Conservation (phyloP, 2,329 filamentous ascomycete species). For the Phaeophleospora eucalypticola region DNA sequence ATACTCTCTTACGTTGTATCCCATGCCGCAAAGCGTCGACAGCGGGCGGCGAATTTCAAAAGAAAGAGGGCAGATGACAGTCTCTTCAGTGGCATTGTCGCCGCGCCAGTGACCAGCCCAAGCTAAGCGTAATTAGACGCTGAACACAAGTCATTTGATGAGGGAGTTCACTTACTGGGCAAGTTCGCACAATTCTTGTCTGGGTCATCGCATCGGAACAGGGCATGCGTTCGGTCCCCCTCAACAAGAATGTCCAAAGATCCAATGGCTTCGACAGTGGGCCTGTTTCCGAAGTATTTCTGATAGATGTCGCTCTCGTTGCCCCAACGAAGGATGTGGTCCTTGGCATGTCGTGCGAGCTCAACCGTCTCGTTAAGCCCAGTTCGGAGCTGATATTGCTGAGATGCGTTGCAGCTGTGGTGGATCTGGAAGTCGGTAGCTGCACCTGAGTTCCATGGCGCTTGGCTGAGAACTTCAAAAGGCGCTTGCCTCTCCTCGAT, state of each 20-base stretch:
- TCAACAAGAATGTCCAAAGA: conserved; percentile 59
- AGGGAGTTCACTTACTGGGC: conserved; percentile 11
- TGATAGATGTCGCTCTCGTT: conserved; percentile 56
- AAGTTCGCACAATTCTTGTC: conserved; percentile 56
- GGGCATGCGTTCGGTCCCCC: conserved; percentile 53
- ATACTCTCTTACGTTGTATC: conserved; percentile 57
- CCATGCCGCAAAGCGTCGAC: conserved; percentile 56
- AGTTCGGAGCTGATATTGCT: conserved; percentile 52
- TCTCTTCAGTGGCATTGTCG: conserved; percentile 60
- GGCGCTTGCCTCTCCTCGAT: conserved; percentile 16
- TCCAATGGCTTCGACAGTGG: conserved; percentile 57
- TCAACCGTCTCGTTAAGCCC: conserved; percentile 57
- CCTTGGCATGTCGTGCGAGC: conserved; percentile 58
- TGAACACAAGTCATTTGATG: not conserved
- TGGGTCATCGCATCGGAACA: conserved; percentile 66
- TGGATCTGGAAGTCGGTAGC: conserved; percentile 52
- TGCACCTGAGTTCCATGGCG: conserved; percentile 32
- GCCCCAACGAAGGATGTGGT: conserved; percentile 58
- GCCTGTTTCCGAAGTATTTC: conserved; percentile 63
- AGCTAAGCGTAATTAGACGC: conserved; percentile 37
- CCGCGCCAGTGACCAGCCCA: conserved; percentile 68
- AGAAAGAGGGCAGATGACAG: conserved; percentile 64
- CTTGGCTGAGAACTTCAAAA: conserved; percentile 11
- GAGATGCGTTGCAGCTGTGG: conserved; percentile 61
- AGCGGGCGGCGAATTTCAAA: conserved; percentile 57